phyloP scores from a whole-genome alignment of 1,284 basidiomycete genomes.

The Ustilago bromivora region DNA sequence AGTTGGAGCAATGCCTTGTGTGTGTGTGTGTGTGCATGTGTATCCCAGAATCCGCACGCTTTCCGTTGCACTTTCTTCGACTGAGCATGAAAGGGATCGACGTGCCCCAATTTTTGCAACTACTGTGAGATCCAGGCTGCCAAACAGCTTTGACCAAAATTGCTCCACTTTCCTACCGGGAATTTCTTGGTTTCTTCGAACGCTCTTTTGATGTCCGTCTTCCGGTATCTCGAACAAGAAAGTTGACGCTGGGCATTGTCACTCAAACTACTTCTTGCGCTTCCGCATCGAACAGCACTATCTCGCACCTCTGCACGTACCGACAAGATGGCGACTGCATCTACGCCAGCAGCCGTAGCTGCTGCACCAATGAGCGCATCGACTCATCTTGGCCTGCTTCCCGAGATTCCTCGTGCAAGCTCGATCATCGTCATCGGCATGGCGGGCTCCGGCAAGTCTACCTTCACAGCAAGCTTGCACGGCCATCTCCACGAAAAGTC shows the following conservation, averaged over 20 bases:
- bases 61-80: constrained; percentile 1
- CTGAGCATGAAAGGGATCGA: constrained; percentile 1
- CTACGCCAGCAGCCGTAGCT: constrained; percentile 7
- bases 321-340: constrained; percentile 24
- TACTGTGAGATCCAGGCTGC: neutral
- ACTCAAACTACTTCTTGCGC: neutral
- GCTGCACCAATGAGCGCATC: constrained; percentile 25
- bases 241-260: constrained; percentile 5
- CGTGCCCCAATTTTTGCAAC: too few species aligned
- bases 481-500: constrained; percentile 47
- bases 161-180: constrained; percentile 19
- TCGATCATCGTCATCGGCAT: constrained; percentile 76
- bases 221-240: constrained; percentile 4
- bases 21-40: neutral
- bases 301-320: neutral
- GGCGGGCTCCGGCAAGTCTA: constrained; percentile 96
- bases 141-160: constrained; percentile 1
- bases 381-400: constrained; percentile 44
- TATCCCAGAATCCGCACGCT: constrained; percentile 3
- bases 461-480: constrained; percentile 78
- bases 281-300: neutral
- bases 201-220: constrained; percentile 15
- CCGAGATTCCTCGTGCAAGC: constrained; percentile 61
- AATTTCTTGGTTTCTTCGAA: constrained; percentile 14
- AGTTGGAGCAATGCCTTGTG: neutral